Percentiles rank a stretch among this genome's conserved stretches.
phyloP scores from a whole-genome alignment of 352 stramenopile species.

The Phytophthora sojae region DNA sequence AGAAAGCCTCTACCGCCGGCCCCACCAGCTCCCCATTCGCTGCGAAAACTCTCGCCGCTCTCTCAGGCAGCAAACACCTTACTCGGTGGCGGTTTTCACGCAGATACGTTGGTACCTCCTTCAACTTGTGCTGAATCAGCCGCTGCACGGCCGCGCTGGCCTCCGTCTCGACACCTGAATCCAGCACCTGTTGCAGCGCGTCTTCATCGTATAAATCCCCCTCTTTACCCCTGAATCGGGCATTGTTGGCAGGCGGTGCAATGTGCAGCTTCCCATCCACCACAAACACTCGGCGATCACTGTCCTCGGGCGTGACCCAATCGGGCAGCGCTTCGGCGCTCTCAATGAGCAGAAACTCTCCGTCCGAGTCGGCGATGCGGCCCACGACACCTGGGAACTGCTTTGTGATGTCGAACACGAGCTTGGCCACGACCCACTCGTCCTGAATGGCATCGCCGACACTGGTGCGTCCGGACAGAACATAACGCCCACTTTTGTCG shows the following conservation, averaged over 20 bases:
- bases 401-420: slow-evolving; percentile 58
- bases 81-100: slow-evolving; percentile 58
- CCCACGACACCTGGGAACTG: slow-evolving; percentile 44
- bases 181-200: slow-evolving; percentile 43
- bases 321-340: slow-evolving; percentile 69
- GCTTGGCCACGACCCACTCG: slow-evolving; percentile 67
- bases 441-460: slow-evolving; percentile 76
- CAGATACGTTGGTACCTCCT: slow-evolving; percentile 50
- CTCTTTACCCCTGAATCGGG: slow-evolving; percentile 9
- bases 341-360: slow-evolving; percentile 85
- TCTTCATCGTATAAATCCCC: slow-evolving; percentile 38
- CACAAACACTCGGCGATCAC: slow-evolving; percentile 57
- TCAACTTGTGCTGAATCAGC: slow-evolving; percentile 48
- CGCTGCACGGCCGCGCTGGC: slow-evolving; percentile 51
- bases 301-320: slow-evolving; percentile 73
- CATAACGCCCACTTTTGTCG: slow-evolving; percentile 32
- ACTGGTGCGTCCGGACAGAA: slow-evolving; percentile 43
- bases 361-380: slow-evolving; percentile 59
- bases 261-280: slow-evolving; percentile 52
- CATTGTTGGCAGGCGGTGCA: slow-evolving; percentile 29
- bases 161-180: slow-evolving; percentile 28
- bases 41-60: slow-evolving; percentile 44
- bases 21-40: slow-evolving; percentile 42
- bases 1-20: slow-evolving; percentile 73
- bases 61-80: slow-evolving; percentile 54